Conservation (phyloP, 768 basidiomycete species). For the Melanogaster broomeanus region DNA sequence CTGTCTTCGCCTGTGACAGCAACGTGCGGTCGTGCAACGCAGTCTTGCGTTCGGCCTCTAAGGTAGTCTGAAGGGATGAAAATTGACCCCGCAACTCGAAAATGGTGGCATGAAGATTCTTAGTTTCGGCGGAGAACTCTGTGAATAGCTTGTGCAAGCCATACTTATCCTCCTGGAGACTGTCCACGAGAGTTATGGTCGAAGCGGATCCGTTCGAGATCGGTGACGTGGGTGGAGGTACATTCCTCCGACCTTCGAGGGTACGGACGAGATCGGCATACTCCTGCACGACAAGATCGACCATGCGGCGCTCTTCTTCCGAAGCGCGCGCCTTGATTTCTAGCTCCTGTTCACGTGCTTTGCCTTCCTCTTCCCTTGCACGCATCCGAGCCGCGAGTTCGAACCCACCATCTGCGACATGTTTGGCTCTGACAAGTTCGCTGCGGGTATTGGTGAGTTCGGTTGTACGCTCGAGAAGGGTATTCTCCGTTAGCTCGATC, state of each 20-base stretch:
- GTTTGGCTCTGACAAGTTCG: slow-evolving; percentile 44
- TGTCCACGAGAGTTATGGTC: slow-evolving; percentile 29
- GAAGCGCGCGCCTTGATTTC: slow-evolving; percentile 45
- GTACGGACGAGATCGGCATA: slow-evolving; percentile 75
- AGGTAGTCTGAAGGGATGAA: slow-evolving; percentile 40
- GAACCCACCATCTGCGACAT: slow-evolving; percentile 52
- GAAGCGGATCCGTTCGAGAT: slow-evolving; percentile 14
- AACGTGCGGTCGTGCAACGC: slow-evolving; percentile 45
- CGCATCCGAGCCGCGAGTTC: slow-evolving; percentile 54
- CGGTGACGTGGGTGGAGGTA: slow-evolving; percentile 6
- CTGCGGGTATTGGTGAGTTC: slow-evolving; percentile 46
- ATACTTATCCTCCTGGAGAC: slow-evolving; percentile 49
- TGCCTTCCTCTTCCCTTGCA: slow-evolving; percentile 54
- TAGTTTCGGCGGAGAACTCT: slow-evolving; percentile 52
- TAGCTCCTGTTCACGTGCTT: slow-evolving; percentile 50
- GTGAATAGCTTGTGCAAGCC: slow-evolving; percentile 48
- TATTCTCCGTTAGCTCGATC: slow-evolving; percentile 58
- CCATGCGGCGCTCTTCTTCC: slow-evolving; percentile 60
- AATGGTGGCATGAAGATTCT: slow-evolving; percentile 45
- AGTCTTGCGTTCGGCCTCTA: slow-evolving; percentile 47
- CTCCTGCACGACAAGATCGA: slow-evolving; percentile 65
- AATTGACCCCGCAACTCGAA: slow-evolving; percentile 45
- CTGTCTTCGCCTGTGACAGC: slow-evolving; percentile 46
- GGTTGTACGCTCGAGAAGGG: slow-evolving; percentile 48
- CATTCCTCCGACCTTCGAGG: slow-evolving; percentile 50